Conservation (phyloP, 345 rosid species). For the Citrus mangshanensis region DNA sequence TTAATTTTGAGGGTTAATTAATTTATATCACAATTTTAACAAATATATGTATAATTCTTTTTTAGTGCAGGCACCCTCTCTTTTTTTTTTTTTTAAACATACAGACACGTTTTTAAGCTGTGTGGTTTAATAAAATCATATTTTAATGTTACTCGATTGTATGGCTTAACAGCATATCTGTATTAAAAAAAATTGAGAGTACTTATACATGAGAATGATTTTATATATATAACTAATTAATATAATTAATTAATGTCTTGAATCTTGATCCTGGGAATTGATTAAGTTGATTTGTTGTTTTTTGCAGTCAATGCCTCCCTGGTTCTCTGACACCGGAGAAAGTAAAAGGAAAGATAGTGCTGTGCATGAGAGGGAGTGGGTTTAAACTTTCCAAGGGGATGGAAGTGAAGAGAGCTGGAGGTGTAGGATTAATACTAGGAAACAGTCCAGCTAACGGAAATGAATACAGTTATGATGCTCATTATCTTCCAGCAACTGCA, state of each 20-base stretch:
- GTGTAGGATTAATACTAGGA: conserved; percentile 67
- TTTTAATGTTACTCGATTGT: too few relatives aligned
- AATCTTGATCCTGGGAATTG: background rate
- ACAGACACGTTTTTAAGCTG: rapidly evolving
- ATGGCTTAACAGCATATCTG: rapidly evolving
- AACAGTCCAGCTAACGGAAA: conserved; percentile 34
- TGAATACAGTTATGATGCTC: conserved; percentile 36
- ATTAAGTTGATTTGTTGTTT: background rate
- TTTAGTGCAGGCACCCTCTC: too few relatives aligned
- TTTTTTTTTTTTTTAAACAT: too few relatives aligned
- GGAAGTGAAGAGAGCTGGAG: conserved; percentile 84
- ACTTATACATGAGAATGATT: too few relatives aligned
- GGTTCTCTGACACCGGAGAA: conserved; percentile 50
- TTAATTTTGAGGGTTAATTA: background rate
- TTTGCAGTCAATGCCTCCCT: conserved; percentile 66
- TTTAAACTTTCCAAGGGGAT: conserved; percentile 55
- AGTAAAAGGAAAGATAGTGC: conserved; percentile 76
- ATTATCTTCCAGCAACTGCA: conserved; percentile 56
- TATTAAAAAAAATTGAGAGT: too few relatives aligned
- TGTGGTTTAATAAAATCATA: too few relatives aligned
- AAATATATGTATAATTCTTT: too few relatives aligned
- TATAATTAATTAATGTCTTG: too few relatives aligned
- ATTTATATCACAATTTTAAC: too few relatives aligned
- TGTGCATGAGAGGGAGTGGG: conserved; percentile 70
- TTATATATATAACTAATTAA: too few relatives aligned